phyloP scores from a whole-genome alignment of 2,329 filamentous ascomycete genomes.

The Fusarium mangiferae region DNA sequence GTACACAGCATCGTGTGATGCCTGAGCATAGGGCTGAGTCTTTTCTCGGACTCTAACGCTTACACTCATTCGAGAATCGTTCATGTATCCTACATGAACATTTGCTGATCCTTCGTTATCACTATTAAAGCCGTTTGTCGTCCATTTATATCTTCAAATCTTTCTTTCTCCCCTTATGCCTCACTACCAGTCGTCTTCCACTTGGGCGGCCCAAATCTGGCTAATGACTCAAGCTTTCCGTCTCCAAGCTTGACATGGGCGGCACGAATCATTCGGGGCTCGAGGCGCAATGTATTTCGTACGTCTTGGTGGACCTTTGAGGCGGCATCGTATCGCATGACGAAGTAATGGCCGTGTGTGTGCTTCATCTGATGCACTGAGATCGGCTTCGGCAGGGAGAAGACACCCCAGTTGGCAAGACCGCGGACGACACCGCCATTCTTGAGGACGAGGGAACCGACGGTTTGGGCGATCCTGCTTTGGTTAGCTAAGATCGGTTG shows the following conservation, averaged over 20 bases:
- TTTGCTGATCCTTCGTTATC: neutral
- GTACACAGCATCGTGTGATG: constrained; percentile 42
- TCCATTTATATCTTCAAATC: neutral
- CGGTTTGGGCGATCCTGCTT: constrained; percentile 83
- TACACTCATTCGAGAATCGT: neutral
- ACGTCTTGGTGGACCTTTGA: constrained; percentile 78
- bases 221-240: constrained; percentile 63
- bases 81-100: constrained; percentile 33
- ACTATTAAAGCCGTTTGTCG: neutral
- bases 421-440: constrained; percentile 91
- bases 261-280: constrained; percentile 90
- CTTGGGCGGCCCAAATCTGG: constrained; percentile 60
- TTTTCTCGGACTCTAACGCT: neutral
- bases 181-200: constrained; percentile 57
- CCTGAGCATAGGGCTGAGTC: constrained; percentile 17
- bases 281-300: constrained; percentile 78
- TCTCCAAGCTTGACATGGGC: constrained; percentile 87
- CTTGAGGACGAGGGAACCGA: constrained; percentile 83
- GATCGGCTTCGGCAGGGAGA: constrained; percentile 82
- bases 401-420: constrained; percentile 94
- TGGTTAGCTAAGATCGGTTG: constrained; percentile 19
- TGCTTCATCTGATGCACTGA: constrained; percentile 86
- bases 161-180: constrained; percentile 34
- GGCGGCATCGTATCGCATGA: constrained; percentile 93
- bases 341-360: constrained; percentile 92